Percentiles rank a stretch among this genome's conserved stretches.
These are phyloP conservation scores for Naematelia aurantialba DNA, from an alignment of 768 basidiomycete species.

Conservation along the genomic window DNA sequence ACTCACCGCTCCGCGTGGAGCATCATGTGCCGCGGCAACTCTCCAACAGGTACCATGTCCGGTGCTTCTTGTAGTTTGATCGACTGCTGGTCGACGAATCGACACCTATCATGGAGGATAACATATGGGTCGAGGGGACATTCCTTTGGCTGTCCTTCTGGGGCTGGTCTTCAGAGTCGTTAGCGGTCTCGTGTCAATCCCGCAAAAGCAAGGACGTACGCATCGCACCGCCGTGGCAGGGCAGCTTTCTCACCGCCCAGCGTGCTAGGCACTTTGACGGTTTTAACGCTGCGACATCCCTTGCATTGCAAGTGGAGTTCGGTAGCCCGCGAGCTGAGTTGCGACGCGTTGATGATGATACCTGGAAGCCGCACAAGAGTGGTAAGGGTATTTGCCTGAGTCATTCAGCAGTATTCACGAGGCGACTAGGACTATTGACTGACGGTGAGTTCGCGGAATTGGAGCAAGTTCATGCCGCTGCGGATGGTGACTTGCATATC, in stretches of 20 bases:
- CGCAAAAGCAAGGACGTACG: conserved; percentile 45
- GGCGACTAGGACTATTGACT: conserved; percentile 19
- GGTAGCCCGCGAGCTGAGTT: conserved; percentile 86
- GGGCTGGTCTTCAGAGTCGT: conserved; percentile 53
- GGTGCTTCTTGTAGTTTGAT: conserved; percentile 98
- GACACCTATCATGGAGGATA: conserved; percentile 88
- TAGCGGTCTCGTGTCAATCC: background rate
- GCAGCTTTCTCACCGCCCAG: conserved; percentile 80
- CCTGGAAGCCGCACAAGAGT: conserved; percentile 95
- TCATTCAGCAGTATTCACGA: background rate
- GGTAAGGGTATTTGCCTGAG: conserved; percentile 76
- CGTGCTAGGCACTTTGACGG: conserved; percentile 77
- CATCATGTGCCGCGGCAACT: conserved; percentile 90
- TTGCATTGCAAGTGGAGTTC: conserved; percentile 90
- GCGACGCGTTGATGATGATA: conserved; percentile 95
- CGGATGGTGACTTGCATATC: conserved; percentile 81
- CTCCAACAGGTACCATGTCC: conserved; percentile 99
- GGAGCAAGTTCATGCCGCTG: conserved; percentile 87
- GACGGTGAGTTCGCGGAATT: conserved; percentile 86
- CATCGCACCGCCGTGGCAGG: conserved; percentile 82
- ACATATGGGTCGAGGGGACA: conserved; percentile 95
- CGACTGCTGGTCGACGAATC: conserved; percentile 91
- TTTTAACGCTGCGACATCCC: conserved; percentile 74
- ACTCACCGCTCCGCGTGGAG: conserved; percentile 73
- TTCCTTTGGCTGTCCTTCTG: conserved; percentile 83